Evolutionary conservation across 495 filamentous ascomycete species (phyloP), one percentile per base, ranked within the genome.

Genomic region (Hypoxylon intermedium): DNA sequence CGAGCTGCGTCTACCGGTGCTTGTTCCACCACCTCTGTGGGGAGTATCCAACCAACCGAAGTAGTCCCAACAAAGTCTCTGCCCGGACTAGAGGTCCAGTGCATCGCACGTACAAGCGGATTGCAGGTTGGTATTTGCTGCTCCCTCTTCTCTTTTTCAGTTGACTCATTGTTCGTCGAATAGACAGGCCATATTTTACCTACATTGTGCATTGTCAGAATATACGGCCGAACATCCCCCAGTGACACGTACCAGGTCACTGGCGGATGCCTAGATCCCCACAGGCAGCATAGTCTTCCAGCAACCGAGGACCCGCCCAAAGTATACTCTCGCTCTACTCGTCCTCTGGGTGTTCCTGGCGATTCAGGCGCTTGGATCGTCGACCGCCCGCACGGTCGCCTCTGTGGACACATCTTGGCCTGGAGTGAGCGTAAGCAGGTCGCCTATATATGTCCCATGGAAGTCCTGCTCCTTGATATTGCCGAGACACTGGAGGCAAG

Each of bases 291-390:
- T 9, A 30, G 46, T 2, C 21, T 65, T 12, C 56, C 62, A 5
- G 62, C 55, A 6, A 56, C 56, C 6, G 62, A 60, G 6, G 62
- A 65, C 6, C 56, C 62, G 11, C 56, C 56, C 9, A 65, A 19
- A 49, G 15, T 53, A 2, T 34, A 53, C 24, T 64, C 36, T 18
- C 59, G 58, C 28, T 52, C 59, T 6, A 49, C 15, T 0, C 59
- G 66, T 1, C 63, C 77, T 7, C 74, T 84, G 48, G 81, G 81
- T n/a, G 87, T 92, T 34, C 91, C 91, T 18, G 93, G 93, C 15
- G 93, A 98, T 70, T 93, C 89, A 9, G 93, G 93, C 12, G 92
- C 93, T 13, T 97, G 93, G 93, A 83, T 98, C 12, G 87, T 97
- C 52, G 90, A 95, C 60, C 89, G 91, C 52, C 80, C 83, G 5